Base-by-base conservation (phyloP, 495 filamentous ascomycete species). In the Podospora australis region DNA sequence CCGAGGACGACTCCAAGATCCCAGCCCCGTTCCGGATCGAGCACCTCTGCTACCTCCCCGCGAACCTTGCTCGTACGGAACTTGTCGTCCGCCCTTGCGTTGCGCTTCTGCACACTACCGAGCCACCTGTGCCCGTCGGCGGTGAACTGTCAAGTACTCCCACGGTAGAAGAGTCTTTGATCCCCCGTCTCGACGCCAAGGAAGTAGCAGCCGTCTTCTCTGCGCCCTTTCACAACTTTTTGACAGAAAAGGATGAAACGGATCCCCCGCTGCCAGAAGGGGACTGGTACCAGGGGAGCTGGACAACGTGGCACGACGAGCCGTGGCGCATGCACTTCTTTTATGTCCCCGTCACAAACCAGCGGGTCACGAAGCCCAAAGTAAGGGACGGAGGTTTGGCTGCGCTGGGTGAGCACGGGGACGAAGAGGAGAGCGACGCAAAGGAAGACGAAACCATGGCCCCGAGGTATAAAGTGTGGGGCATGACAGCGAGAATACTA, bases 151-250 rank as follows among this genome's bases (percentile, higher is more conserved):
- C 19, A 4, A 28, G 36, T 2, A 36, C 30, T 9, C 16, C 66
- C 14, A 55, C 67, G 25, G 82, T 78, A 2, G 87, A 91, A 54
- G 78, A 83, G 16, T 74, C 70, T 39, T 74, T 95, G 59, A 86
- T 94, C 35, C 88, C 88, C 0, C 73, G 76, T 21, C 72, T 95
- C 4, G 86, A 95, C 66, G 80, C 88, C 6, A 81, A 82, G 45
- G 90, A 96, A 67, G 90, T 96, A 1, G 88, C 87, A 3, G 86
- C 85, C n/a, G 88, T 95, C 19, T 96, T 95, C 65, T 85, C 86
- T 8, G 88, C 85, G 38, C 84, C 84, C 1, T 86, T 96, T 56
- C 75, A 78, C 50, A 78, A 85, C 53, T 94, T 95, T 56, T 60
- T 92, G 23, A 57, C 56, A 1, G 34, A 50, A 24, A 61, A 60